Evolutionary conservation across 2,329 filamentous ascomycete genomes (phyloP), one percentile per base, ranked within the genome.

Genomic region (Fusarium nisikadoi): DNA sequence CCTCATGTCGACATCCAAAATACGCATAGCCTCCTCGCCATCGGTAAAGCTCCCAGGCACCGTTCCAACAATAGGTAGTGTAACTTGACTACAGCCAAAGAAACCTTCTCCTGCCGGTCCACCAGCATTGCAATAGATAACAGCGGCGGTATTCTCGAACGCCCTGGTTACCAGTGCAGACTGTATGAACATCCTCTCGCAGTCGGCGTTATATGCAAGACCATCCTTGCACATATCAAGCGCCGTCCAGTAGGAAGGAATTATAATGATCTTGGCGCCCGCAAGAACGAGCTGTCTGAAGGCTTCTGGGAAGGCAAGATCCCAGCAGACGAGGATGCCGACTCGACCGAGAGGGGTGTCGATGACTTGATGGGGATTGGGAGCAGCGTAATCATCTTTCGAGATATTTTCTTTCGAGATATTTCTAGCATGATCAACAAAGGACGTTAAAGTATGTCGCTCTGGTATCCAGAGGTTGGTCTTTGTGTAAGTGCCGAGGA

Each of bases 391-490:
- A 4, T 80, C 80, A 12, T 83, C 80, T 1, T 82, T 81, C 20
- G 87, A 87, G 3, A 87, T 87, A 17, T 71, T 71, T n/a, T 83
- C 80, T 1, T 82, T 81, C 20, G 87, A 87, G 3, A 87, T 87
- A 20, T 71, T 71, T n/a, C 54, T 62, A 33, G 62, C 72, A 47
- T 75, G 68, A 12, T 74, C 65, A 29, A 72, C 65, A 29, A 68
- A 74, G 11, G 72, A 74, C 13, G 72, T 74, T 9, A 93, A 83
- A 70, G 91, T 86, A 3, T 83, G 84, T 1, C 91, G 88, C 78
- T 94, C 92, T 0, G 91, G 87, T 74, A 92, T 90, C 89, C 92
- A 93, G 55, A 94, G 87, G 78, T 93, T 94, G 78, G 90, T 92
- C 86, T 95, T 95, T 68, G 90, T 88, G 79, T 94, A 94, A 45